phyloP scores from a whole-genome alignment of 2,329 filamentous ascomycete genomes.

The Leptographium wingfieldii region DNA sequence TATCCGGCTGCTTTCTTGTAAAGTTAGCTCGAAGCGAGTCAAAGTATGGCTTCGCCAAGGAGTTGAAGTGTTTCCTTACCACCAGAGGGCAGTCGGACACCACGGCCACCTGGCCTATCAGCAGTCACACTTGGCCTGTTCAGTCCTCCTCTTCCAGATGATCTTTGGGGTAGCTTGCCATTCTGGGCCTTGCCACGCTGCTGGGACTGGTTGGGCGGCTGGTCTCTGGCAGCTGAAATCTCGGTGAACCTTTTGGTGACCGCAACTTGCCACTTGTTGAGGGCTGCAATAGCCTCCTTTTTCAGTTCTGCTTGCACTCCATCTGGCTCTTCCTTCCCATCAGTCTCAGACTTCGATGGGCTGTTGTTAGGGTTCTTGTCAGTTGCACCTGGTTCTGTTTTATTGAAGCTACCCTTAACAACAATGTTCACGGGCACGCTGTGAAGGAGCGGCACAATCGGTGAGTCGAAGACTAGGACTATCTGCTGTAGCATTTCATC shows the following conservation, averaged over 20 bases:
- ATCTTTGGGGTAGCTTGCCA: neutral
- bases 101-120: neutral
- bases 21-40: neutral
- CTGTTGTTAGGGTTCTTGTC: neutral
- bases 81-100: neutral
- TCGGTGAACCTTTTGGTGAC: conserved; percentile 61
- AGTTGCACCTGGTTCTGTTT: neutral
- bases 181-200: conserved; percentile 4
- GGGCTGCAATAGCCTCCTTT: conserved; percentile 55
- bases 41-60: neutral
- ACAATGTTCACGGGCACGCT: neutral
- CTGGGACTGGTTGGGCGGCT: conserved; percentile 16
- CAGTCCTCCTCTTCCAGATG: neutral
- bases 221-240: conserved; percentile 40
- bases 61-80: neutral
- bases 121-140: neutral
- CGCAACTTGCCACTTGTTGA: conserved; percentile 66
- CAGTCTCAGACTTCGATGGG: conserved; percentile 8
- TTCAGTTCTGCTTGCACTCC: conserved; percentile 45
- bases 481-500: conserved; percentile 43
- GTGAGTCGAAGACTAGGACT: conserved; percentile 32
- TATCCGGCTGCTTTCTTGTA: neutral
- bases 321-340: conserved; percentile 51
- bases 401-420: neutral
- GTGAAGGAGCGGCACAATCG: conserved; percentile 9